These are phyloP conservation scores for Fusarium nodosum DNA, from an alignment of 2,329 filamentous ascomycete genomes.

Conservation along the genomic window DNA sequence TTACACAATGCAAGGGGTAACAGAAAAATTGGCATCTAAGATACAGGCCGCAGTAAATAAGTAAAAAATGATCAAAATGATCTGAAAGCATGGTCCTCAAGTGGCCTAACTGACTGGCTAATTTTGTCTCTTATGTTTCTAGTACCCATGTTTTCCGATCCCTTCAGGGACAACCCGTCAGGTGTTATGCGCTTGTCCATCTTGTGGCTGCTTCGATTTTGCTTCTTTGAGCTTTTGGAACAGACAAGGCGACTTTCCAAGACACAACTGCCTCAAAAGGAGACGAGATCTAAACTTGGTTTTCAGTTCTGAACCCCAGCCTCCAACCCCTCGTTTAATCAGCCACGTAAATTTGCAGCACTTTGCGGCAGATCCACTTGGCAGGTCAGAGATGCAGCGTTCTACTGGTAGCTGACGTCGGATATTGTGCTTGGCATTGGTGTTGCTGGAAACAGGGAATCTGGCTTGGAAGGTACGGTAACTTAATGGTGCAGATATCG, in stretches of 20 bases:
- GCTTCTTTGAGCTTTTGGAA: constrained; percentile 27
- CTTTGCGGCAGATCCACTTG: constrained; percentile 31
- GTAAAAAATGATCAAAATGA: no score
- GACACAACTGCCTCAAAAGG: constrained; percentile 24
- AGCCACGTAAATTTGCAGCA: constrained; percentile 48
- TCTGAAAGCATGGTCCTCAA: neutral
- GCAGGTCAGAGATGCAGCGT: constrained; percentile 24
- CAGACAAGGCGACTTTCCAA: constrained; percentile 10
- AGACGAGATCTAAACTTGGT: constrained; percentile 29
- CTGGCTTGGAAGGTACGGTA: constrained; percentile 12
- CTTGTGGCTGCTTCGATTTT: constrained; percentile 36
- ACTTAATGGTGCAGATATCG: constrained; percentile 32
- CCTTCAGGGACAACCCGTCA: constrained; percentile 1
- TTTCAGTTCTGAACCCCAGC: constrained; percentile 28
- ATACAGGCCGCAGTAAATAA: neutral
- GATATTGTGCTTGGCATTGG: constrained; percentile 33
- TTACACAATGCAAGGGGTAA: neutral
- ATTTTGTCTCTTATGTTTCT: neutral
- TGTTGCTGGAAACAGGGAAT: constrained; percentile 42
- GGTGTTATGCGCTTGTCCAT: constrained; percentile 16
- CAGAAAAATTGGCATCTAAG: neutral
- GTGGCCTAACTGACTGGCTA: neutral
- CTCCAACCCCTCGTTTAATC: constrained; percentile 47
- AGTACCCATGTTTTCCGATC: neutral
- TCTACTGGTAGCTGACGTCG: constrained; percentile 38